These are phyloP conservation scores for Myxozyma geophila DNA, from an alignment of 805 yeast genomes.

Conservation along the genomic window DNA sequence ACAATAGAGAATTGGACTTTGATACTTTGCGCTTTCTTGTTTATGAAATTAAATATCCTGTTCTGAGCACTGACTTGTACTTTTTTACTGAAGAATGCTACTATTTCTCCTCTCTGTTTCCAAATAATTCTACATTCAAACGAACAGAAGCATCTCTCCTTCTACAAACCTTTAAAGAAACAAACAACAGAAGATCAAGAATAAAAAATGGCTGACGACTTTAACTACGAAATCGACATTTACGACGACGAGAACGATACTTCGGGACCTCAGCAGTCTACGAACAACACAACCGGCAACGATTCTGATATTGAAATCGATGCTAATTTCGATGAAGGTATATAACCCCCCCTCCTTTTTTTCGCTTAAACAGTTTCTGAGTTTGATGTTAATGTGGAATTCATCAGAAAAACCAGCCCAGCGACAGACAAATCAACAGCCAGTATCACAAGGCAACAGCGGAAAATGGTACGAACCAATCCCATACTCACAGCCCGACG, in stretches of 20 bases:
- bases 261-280: constrained; percentile 3
- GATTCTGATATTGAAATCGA: constrained; percentile 22
- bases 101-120: neutral
- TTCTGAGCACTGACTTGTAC: constrained; percentile 1
- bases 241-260: constrained; percentile 34
- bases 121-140: neutral
- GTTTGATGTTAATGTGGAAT: too few relatives aligned
- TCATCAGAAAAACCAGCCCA: too few relatives aligned
- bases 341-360: neutral
- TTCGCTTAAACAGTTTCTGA: neutral
- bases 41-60: neutral
- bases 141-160: neutral
- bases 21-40: neutral
- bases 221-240: constrained; percentile 34
- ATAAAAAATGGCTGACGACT: constrained; percentile 33
- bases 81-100: neutral
- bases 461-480: constrained; percentile 32
- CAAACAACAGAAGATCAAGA: neutral
- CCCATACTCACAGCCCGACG: constrained; percentile 24
- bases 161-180: neutral
- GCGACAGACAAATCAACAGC: constrained; percentile 1
- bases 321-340: constrained; percentile 18
- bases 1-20: too few relatives aligned
- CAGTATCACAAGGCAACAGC: neutral
- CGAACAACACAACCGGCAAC: constrained; percentile 6